Evolutionary conservation across 164 flowering plant genomes (phyloP), one percentile per base, ranked within the genome.

Genomic region (Santalum album): DNA sequence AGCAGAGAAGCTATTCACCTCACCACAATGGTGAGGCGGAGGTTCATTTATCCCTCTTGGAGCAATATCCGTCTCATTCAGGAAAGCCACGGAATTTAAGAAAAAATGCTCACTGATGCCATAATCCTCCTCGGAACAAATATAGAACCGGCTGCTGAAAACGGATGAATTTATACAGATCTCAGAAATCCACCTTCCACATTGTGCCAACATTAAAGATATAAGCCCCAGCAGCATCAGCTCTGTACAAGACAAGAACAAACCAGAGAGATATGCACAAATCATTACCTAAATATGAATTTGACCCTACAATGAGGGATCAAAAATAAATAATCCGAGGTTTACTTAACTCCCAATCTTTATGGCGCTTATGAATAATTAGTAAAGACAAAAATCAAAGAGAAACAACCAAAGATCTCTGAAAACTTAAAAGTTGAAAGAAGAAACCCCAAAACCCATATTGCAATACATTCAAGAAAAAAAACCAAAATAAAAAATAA

Each of bases 151-250:
- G 55, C 92, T 84, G 72, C 42, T 83, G 73, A 88, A 86, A 49
- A 84, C 80, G 45, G 94, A 86, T 1, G 96, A 86, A 55, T 81
- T 71, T 0, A 88, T 85, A 59, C 96, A 91, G 46, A 91, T 88
- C 73, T 78, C 77, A 26, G 95, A 86, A 57, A 91, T 83, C 77
- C 76, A 72, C 36, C 75, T 69, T 58, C 84, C 88, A 67, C 87
- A 82, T 75, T 88, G 96, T 23, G 85, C 90, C 89, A 91, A 64
- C 71, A 91, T 36, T 75, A 91, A 54, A 46, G 98, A 91, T 77
- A 91, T 79, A 24, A 91, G 86, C 59, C 98, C 98, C 67, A 88
- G 88, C 63, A 91, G 78, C 95, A 91, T 88, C 70, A 91, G 63
- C 84, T 88, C 98, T 87, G 69, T 54, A 38, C 49, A 17, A 57